Base-by-base conservation (phyloP, 2,329 filamentous ascomycete genomes). In the Talaromyces sp. region DNA sequence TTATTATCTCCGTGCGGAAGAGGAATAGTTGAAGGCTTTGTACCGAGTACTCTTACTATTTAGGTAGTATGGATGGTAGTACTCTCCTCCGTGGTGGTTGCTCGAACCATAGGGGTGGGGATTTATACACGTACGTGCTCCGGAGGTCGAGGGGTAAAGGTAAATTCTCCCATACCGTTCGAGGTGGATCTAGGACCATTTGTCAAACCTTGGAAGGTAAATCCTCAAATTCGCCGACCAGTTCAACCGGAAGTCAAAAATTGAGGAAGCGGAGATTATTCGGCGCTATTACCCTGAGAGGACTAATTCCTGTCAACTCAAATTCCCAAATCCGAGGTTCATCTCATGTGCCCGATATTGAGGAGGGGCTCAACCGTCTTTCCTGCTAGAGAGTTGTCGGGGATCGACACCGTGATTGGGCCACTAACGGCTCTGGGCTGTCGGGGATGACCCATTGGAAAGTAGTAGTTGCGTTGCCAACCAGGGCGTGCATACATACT, bases 171-270 rank as follows among this genome's bases (percentile, higher is more conserved):
- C 24, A 27, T 9, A 39, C 20, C 17, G 5, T 19, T 19, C 11
- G 5, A 35, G 11, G 51, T 54, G 47, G 50, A 52, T 45, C 37
- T 20, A 24, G 16, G 39, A 29, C 32, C 17, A 56, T 42, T 56
- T 53, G 44, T 54, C 47, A 52, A n/a, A n/a, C n/a, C n/a, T n/a
- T n/a, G n/a, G n/a, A n/a, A 56, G 36, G 50, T 32, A 40, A 49
- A 52, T 55, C 55, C 42, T 50, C 43, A 52, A 44, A 59, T 59
- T 59, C 56, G 56, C 56, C 56, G 56, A 56, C 41, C 19, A 29
- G 29, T 27, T 44, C 19, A 37, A 39, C 39, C 40, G 36, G 16
- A 16, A 41, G 44, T 29, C 33, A 19, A 2, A 36, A 36, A 42
- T 17, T 14, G 19, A 11, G 24, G 24, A 27, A 17, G 22, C 51